A percentile compares a stretch with the other conserved stretches of the same genome.
phyloP scores from a whole-genome alignment of 805 yeast species.

The Saccharomycopsis fibuligera region DNA sequence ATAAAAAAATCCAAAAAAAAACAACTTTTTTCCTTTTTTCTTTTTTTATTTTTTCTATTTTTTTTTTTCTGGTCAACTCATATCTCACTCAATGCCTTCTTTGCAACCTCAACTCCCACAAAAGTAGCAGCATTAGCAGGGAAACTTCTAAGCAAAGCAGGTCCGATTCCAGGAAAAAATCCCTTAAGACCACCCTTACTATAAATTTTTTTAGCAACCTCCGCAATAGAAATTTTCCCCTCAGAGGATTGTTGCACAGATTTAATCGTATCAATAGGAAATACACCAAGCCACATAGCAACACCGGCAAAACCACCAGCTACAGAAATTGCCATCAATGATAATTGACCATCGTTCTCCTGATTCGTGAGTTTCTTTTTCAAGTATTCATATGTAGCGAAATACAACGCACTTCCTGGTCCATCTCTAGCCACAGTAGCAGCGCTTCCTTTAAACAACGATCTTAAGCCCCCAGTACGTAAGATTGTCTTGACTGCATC shows the following conservation, averaged over 20 bases:
- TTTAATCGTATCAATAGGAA: slow-evolving; percentile 95
- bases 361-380: slow-evolving; percentile 52
- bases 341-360: slow-evolving; percentile 42
- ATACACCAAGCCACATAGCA: slow-evolving; percentile 93
- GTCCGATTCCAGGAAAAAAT: slow-evolving; percentile 96
- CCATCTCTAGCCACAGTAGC: slow-evolving; percentile 97
- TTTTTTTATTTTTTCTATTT: no score
- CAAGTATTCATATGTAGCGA: slow-evolving; percentile 85
- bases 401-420: slow-evolving; percentile 93
- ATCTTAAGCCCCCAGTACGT: slow-evolving; percentile 72
- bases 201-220: slow-evolving; percentile 66
- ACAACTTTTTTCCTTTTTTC: no score
- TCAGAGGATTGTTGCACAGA: slow-evolving; percentile 69
- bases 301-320: slow-evolving; percentile 98
- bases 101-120: slow-evolving; percentile 85
- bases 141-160: slow-evolving; percentile 89
- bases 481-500: slow-evolving; percentile 63
- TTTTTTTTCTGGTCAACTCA: no score
- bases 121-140: slow-evolving; percentile 99
- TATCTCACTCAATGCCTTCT: slow-evolving; percentile 14
- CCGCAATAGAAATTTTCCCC: slow-evolving; percentile 45
- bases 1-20: no score
- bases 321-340: slow-evolving; percentile 66
- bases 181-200: slow-evolving; percentile 76
- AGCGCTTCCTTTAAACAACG: slow-evolving; percentile 83